A percentile compares a stretch with the other conserved stretches of the same genome.
Evolutionary conservation across 2,329 filamentous ascomycete species (phyloP).

Genomic region (Penicillium rolfsii): DNA sequence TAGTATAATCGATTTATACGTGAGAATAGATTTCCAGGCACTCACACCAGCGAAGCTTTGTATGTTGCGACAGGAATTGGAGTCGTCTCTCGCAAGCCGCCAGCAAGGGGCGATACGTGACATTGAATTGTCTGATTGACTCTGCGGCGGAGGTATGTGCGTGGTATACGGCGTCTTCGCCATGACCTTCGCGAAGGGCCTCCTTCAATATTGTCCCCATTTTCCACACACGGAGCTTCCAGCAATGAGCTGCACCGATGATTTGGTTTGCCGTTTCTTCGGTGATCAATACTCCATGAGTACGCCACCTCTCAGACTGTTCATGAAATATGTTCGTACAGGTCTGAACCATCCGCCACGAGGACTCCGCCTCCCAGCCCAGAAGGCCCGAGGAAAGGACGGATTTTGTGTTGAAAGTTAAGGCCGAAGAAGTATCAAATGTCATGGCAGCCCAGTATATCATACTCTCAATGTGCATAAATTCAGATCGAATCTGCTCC

Average conservation of each 20-base stretch:
- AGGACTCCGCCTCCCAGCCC: conserved; percentile 31
- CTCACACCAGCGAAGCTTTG: conserved; percentile 39
- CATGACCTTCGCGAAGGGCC: conserved; percentile 37
- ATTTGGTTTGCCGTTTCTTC: conserved; percentile 36
- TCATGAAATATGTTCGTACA: conserved; percentile 34
- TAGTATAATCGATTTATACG: neutral
- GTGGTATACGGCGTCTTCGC: conserved; percentile 32
- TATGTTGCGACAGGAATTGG: conserved; percentile 35
- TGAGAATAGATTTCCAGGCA: neutral
- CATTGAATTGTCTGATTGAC: conserved; percentile 33
- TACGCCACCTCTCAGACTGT: conserved; percentile 33
- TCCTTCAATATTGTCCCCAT: conserved; percentile 37
- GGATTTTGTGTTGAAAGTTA: conserved; percentile 48
- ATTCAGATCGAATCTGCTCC: conserved; percentile 37
- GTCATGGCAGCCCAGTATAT: conserved; percentile 50
- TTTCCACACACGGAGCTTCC: conserved; percentile 37
- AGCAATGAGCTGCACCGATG: conserved; percentile 33
- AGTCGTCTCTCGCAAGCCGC: conserved; percentile 34
- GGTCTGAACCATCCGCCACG: conserved; percentile 34
- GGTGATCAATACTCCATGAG: conserved; percentile 28
- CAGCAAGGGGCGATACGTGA: conserved; percentile 33
- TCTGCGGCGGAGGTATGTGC: conserved; percentile 33
- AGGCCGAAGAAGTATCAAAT: conserved; percentile 48
- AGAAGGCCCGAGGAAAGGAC: conserved; percentile 46
- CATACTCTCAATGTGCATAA: conserved; percentile 45